A percentile compares a stretch with the other conserved stretches of the same genome.
phyloP scores from a whole-genome alignment of 2,329 filamentous ascomycete species.

The Curvularia sp. region DNA sequence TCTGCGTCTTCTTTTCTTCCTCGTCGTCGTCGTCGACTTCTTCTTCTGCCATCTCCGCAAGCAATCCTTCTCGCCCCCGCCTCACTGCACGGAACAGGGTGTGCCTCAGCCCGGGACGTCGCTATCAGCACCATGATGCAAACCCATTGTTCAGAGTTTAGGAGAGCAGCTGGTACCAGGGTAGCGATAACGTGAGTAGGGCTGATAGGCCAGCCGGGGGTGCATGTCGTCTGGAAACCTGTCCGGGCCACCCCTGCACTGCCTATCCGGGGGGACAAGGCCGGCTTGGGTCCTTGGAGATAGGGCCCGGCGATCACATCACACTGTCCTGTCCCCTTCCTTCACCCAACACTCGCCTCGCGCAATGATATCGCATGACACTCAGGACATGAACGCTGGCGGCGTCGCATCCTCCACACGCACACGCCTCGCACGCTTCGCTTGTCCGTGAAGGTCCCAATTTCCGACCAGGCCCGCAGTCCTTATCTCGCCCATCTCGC shows the following conservation, averaged over 20 bases:
- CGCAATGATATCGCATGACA: not conserved
- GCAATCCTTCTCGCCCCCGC: not conserved
- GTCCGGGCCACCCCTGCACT: conserved; percentile 12
- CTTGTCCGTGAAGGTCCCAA: not conserved
- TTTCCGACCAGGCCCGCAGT: not conserved
- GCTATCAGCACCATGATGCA: conserved; percentile 23
- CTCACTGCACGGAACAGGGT: not conserved
- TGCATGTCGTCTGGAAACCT: conserved; percentile 9
- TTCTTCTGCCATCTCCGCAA: not conserved
- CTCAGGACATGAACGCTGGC: too few species aligned
- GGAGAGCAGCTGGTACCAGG: conserved; percentile 13
- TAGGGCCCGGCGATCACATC: conserved; percentile 11
- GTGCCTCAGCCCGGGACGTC: conserved; percentile 5
- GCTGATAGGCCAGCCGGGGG: conserved; percentile 25
- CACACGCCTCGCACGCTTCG: not conserved
- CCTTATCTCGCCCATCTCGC: conserved; percentile 2
- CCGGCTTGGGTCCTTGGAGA: conserved; percentile 8
- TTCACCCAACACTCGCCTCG: not conserved
- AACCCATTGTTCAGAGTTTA: conserved; percentile 19
- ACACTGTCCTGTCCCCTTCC: conserved; percentile 5
- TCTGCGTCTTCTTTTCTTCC: not conserved
- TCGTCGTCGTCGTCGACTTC: not conserved
- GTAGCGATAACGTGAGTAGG: conserved; percentile 24
- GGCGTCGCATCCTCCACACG: not conserved
- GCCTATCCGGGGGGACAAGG: conserved; percentile 9